phyloP scores from a whole-genome alignment of 2,329 filamentous ascomycete species.

The Penicillium sp. region DNA sequence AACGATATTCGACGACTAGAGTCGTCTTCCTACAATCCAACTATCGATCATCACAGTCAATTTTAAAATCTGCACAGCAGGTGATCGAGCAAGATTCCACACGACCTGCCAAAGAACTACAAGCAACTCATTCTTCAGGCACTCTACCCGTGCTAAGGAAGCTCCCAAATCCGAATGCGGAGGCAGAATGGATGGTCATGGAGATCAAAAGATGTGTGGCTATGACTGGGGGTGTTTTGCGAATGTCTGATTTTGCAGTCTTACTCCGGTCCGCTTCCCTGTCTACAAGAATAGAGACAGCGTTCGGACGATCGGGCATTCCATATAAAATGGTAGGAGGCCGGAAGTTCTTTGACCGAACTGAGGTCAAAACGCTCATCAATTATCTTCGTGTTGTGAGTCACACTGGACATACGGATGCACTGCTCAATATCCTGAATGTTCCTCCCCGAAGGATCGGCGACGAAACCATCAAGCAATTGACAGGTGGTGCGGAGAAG shows the following conservation, averaged over 20 bases:
- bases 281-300: constrained; percentile 78
- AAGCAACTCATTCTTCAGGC: constrained; percentile 73
- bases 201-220: constrained; percentile 68
- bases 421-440: constrained; percentile 77
- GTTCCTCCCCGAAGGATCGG: constrained; percentile 75
- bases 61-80: constrained; percentile 70
- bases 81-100: constrained; percentile 86
- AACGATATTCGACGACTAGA: constrained; percentile 68
- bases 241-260: constrained; percentile 73
- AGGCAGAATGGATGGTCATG: constrained; percentile 81
- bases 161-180: constrained; percentile 61
- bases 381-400: constrained; percentile 84
- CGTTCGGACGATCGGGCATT: constrained; percentile 72
- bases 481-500: constrained; percentile 71
- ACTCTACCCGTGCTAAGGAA: constrained; percentile 73
- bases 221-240: constrained; percentile 68
- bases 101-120: constrained; percentile 71
- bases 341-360: constrained; percentile 82
- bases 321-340: constrained; percentile 92
- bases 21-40: constrained; percentile 88
- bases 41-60: constrained; percentile 83
- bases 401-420: constrained; percentile 81
- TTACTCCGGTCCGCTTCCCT: constrained; percentile 77
- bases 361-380: constrained; percentile 77
- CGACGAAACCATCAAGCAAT: constrained; percentile 64